These are phyloP conservation scores for Clonostachys sp. DNA, from an alignment of 2,329 filamentous ascomycete genomes.

Conservation along the genomic window DNA sequence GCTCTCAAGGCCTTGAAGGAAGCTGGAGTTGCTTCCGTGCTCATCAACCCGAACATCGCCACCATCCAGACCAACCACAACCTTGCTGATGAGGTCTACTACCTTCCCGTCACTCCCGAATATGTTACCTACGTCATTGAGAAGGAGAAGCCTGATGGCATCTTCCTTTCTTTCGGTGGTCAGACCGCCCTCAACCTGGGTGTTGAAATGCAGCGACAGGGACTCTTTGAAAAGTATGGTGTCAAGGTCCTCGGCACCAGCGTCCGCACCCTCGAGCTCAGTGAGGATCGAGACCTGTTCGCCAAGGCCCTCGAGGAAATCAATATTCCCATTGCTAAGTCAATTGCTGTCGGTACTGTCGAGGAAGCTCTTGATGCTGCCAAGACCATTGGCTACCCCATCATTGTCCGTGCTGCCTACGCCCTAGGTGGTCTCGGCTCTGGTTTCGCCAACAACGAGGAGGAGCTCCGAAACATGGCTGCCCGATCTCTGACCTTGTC, in stretches of 20 bases:
- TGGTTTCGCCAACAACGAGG: slow-evolving; percentile 89
- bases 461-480: slow-evolving; percentile 90
- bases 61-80: slow-evolving; percentile 97
- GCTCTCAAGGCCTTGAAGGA: slow-evolving; percentile 96
- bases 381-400: slow-evolving; percentile 84
- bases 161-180: slow-evolving; percentile 95
- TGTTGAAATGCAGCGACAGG: slow-evolving; percentile 95
- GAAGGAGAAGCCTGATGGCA: slow-evolving; percentile 90
- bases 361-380: slow-evolving; percentile 91
- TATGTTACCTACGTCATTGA: slow-evolving; percentile 98
- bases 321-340: slow-evolving; percentile 94
- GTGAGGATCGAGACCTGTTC: slow-evolving; percentile 94
- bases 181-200: slow-evolving; percentile 96
- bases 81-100: slow-evolving; percentile 96
- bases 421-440: slow-evolving; percentile 94
- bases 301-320: slow-evolving; percentile 95
- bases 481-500: slow-evolving; percentile 89
- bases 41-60: slow-evolving; percentile 97
- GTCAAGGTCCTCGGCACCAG: slow-evolving; percentile 95
- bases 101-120: slow-evolving; percentile 94
- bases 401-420: slow-evolving; percentile 96
- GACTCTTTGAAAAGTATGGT: slow-evolving; percentile 90
- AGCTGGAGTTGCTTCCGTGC: slow-evolving; percentile 82
- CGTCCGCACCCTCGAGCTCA: slow-evolving; percentile 88
- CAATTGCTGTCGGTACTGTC: slow-evolving; percentile 84